Percentiles rank a stretch among this genome's conserved stretches.
These are phyloP conservation scores for Gynandropsis gynandra DNA, from an alignment of 345 rosid genomes.

Conservation along the genomic window DNA sequence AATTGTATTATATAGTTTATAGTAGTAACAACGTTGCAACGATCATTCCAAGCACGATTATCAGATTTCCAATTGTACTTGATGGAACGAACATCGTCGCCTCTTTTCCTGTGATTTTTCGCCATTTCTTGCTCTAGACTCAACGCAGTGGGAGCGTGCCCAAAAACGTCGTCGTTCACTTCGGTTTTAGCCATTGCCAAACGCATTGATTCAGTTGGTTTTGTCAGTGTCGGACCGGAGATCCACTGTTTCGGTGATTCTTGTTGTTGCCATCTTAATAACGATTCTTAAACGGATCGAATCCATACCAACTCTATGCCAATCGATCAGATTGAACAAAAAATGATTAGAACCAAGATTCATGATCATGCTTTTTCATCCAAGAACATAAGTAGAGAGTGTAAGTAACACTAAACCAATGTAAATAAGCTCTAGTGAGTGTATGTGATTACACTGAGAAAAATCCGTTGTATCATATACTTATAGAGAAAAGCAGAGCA, in stretches of 20 bases:
- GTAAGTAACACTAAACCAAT: no score
- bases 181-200: conserved; percentile 82
- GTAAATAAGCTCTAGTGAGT: no score
- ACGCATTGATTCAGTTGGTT: conserved; percentile 86
- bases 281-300: no score
- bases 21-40: conserved; percentile 71
- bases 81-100: conserved; percentile 86
- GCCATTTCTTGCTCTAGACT: conserved; percentile 68
- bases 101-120: conserved; percentile 65
- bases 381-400: no score
- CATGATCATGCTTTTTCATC: no score
- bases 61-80: conserved; percentile 92
- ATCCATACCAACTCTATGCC: no score
- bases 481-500: no score
- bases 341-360: no score
- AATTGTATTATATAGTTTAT: no score
- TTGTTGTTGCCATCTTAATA: conserved; percentile 26
- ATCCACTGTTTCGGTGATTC: conserved; percentile 66
- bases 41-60: conserved; percentile 85
- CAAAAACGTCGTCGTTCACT: conserved; percentile 83
- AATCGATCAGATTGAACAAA: no score
- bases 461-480: no score
- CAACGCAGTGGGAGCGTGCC: conserved; percentile 58
- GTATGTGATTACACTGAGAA: no score
- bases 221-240: conserved; percentile 85